These are phyloP conservation scores for Pythium aristosporum DNA, from an alignment of 352 stramenopile genomes.

Conservation along the genomic window DNA sequence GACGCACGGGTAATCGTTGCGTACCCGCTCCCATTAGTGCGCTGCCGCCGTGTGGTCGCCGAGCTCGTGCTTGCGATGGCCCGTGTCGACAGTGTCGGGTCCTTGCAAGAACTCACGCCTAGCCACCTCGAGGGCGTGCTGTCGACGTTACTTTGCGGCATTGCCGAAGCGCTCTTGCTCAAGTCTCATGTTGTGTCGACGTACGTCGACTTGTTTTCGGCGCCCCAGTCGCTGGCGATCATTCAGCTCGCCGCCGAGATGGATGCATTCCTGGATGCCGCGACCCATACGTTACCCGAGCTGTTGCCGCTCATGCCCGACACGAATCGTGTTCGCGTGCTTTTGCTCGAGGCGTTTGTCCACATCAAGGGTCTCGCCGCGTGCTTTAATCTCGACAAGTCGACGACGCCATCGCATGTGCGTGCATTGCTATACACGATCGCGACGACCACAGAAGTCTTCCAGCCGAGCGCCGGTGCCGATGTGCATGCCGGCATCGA, in stretches of 20 bases:
- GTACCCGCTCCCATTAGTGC: constrained; percentile 44
- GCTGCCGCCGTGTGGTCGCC: constrained; percentile 44
- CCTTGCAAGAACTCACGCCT: constrained; percentile 46
- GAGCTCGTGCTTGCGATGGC: constrained; percentile 46
- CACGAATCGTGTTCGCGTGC: constrained; percentile 37
- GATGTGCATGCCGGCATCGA: constrained; percentile 39
- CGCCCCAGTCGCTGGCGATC: constrained; percentile 49
- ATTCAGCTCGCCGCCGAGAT: constrained; percentile 50
- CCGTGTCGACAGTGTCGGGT: constrained; percentile 32
- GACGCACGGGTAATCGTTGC: constrained; percentile 42
- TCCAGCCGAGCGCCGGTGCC: constrained; percentile 27
- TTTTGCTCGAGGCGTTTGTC: constrained; percentile 65
- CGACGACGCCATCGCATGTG: constrained; percentile 39
- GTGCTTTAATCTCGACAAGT: constrained; percentile 61
- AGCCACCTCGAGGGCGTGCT: constrained; percentile 70
- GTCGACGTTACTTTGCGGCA: constrained; percentile 45
- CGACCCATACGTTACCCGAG: constrained; percentile 38
- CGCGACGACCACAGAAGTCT: constrained; percentile 43
- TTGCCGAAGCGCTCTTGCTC: constrained; percentile 53
- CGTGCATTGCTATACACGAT: constrained; percentile 68
- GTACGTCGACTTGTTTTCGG: constrained; percentile 47
- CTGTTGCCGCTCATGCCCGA: constrained; percentile 48
- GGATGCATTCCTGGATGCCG: constrained; percentile 43
- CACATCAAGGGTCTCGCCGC: constrained; percentile 52
- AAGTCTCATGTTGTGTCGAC: constrained; percentile 53